phyloP scores from a whole-genome alignment of 2,329 filamentous ascomycete species.

The Fusarium begoniae region DNA sequence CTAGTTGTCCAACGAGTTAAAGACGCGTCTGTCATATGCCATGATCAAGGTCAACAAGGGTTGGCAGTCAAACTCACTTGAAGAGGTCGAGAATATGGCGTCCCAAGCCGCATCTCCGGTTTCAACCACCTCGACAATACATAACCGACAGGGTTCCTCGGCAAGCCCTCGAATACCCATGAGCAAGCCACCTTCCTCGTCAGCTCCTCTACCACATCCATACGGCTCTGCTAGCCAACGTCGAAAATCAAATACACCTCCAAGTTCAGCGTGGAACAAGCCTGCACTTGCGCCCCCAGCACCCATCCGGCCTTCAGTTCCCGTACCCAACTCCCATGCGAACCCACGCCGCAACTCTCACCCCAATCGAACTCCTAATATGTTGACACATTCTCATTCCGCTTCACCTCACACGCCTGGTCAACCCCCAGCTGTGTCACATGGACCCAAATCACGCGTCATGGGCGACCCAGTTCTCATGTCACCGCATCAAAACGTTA shows the following conservation, averaged over 20 bases:
- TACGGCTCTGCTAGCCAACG: slow-evolving; percentile 30
- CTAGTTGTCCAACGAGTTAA: slow-evolving; percentile 80
- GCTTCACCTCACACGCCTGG: slow-evolving; percentile 57
- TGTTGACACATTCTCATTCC: slow-evolving; percentile 60
- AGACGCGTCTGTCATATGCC: slow-evolving; percentile 87
- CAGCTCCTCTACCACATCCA: slow-evolving; percentile 46
- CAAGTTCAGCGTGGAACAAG: slow-evolving; percentile 46
- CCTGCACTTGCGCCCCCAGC: slow-evolving; percentile 62
- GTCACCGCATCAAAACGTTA: slow-evolving; percentile 69
- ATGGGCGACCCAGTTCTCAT: slow-evolving; percentile 66
- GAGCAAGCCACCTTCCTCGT: slow-evolving; percentile 32
- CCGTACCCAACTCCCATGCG: slow-evolving; percentile 43
- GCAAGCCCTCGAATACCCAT: slow-evolving; percentile 62
- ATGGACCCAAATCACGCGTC: slow-evolving; percentile 44
- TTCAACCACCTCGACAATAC: slow-evolving; percentile 65
- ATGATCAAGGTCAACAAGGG: slow-evolving; percentile 93
- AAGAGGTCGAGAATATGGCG: slow-evolving; percentile 79
- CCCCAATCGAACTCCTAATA: slow-evolving; percentile 58
- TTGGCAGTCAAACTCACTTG: slow-evolving; percentile 81
- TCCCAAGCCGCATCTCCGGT: slow-evolving; percentile 73
- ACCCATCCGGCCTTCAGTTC: slow-evolving; percentile 61
- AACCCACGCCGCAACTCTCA: slow-evolving; percentile 62
- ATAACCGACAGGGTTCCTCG: slow-evolving; percentile 60
- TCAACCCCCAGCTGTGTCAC: slow-evolving; percentile 46
- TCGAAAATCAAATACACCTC: slow-evolving; percentile 51